These are phyloP conservation scores for Rhodotorula sp. DNA, from an alignment of 1,284 basidiomycete species.

Conservation along the genomic window DNA sequence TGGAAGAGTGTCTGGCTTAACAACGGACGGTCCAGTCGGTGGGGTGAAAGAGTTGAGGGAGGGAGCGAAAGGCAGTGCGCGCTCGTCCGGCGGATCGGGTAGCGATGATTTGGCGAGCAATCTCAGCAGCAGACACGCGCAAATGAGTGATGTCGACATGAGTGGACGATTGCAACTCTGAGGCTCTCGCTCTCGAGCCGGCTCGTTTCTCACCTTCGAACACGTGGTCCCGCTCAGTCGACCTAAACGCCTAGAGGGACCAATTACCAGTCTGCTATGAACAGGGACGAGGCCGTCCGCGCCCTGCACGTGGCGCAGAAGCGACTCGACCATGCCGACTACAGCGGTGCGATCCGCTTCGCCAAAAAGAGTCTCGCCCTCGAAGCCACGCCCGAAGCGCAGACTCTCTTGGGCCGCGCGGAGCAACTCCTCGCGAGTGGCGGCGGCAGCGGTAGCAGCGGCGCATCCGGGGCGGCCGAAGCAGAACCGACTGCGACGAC, in stretches of 20 bases:
- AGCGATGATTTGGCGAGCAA: neutral
- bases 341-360: slow-evolving; percentile 70
- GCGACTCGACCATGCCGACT: slow-evolving; percentile 17
- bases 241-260: neutral
- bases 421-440: neutral
- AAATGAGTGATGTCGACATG: slow-evolving; percentile 7
- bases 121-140: neutral
- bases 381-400: slow-evolving; percentile 76
- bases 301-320: slow-evolving; percentile 31
- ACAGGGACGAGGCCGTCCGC: slow-evolving; percentile 24
- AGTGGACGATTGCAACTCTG: no score
- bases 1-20: neutral
- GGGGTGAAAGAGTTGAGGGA: neutral
- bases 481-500: slow-evolving; percentile 7
- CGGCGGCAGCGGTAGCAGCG: neutral
- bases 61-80: neutral
- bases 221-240: neutral
- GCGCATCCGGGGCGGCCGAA: neutral
- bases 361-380: slow-evolving; percentile 83
- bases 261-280: neutral
- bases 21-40: neutral
- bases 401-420: slow-evolving; percentile 51
- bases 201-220: neutral
- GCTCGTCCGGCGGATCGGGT: neutral
- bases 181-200: neutral